Conservation (phyloP, 192 early-diverging fungal genomes). For the Radiomyces spectabilis region DNA sequence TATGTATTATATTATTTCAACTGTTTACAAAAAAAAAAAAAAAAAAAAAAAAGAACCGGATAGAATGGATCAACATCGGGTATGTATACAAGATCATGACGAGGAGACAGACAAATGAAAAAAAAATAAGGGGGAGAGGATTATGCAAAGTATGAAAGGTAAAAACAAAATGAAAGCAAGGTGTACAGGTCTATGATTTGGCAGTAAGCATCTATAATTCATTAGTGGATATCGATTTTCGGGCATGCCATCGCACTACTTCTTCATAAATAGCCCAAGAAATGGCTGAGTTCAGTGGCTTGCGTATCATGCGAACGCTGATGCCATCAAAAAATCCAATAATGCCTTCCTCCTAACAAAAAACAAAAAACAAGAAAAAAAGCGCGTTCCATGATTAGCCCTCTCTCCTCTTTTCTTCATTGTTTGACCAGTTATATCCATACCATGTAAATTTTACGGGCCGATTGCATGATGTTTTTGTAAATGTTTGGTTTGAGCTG, state of each 20-base stretch:
- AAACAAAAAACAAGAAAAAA: not conserved
- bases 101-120: too few relatives aligned
- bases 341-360: slow-evolving; percentile 61
- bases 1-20: too few relatives aligned
- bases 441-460: slow-evolving; percentile 42
- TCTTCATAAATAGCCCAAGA: slow-evolving; percentile 93
- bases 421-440: not conserved
- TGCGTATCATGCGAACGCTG: slow-evolving; percentile 71
- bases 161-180: not conserved
- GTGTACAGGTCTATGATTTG: too few relatives aligned
- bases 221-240: not conserved
- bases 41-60: too few relatives aligned
- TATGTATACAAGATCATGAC: too few relatives aligned
- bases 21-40: too few relatives aligned
- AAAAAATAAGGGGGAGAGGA: too few relatives aligned
- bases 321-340: slow-evolving; percentile 81
- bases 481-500: slow-evolving; percentile 79
- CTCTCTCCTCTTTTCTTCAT: too few relatives aligned
- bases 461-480: slow-evolving; percentile 36
- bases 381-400: not conserved
- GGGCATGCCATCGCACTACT: slow-evolving; percentile 38
- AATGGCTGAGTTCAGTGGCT: slow-evolving; percentile 78
- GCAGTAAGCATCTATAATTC: not conserved
- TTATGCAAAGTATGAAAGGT: too few relatives aligned
- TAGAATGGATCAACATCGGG: too few relatives aligned